Evolutionary conservation across 345 rosid genomes (phyloP), one percentile per base, ranked within the genome.

Genomic region (Conringia planisiliqua): DNA sequence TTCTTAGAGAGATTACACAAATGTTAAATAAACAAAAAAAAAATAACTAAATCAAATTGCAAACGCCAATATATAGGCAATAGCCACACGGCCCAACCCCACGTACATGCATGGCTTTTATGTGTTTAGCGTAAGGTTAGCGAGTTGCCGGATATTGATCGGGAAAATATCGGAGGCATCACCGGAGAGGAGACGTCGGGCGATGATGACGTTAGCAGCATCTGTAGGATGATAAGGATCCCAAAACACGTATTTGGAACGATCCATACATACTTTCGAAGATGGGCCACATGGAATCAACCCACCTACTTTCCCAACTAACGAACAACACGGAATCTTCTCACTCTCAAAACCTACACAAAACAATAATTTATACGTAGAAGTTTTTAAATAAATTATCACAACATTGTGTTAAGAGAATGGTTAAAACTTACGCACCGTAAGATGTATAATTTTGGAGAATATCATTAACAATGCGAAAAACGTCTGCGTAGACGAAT

Each of bases 261-360:
- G 70, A 68, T 82, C 75, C 17, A 12, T 0, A 48, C 88, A 85
- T 58, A 80, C 77, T 40, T 48, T 70, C 0, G 78, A 73, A 22
- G 72, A 3, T 11, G 74, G 44, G 0, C 40, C 81, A 54, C 88
- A 85, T 0, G 96, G 97, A 30, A 88, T 62, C 7, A 88, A 71
- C 9, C 94, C 96, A 1, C 92, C 96, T 26, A 62, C 80, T 7
- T 48, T 62, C 43, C 97, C 96, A 0, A 84, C 82, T 1, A 73
- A 18, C 8, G 77, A n/a, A 75, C 96, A 85, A 77, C 97, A 92
- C 0, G 96, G 70, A 2, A 77, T 40, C 76, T 79, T 60, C 55
- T 80, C 73, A 75, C 77, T 85, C 42, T 82, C 91, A 52, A 90
- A 87, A 29, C 97, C 96, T 91, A 79, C 52, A 54, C 12, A 30